phyloP scores from a whole-genome alignment of 2,329 filamentous ascomycete species.

The Aureobasidium sp. region DNA sequence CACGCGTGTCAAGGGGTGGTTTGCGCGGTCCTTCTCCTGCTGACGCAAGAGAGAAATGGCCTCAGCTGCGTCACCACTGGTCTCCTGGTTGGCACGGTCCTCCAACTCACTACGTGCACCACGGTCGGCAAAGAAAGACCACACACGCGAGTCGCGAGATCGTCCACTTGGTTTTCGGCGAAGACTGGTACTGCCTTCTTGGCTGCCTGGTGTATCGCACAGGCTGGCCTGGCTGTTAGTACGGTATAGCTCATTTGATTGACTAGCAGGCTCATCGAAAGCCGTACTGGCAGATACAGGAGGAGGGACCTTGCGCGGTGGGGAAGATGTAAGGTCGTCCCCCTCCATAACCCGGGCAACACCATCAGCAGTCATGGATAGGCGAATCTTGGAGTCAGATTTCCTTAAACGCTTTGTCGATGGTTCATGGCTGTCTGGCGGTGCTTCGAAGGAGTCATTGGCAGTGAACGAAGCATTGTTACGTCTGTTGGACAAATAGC shows the following conservation, averaged over 20 bases:
- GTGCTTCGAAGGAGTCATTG: constrained; percentile 4
- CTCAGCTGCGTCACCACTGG: constrained; percentile 69
- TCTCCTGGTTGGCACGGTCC: constrained; percentile 72
- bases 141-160: constrained; percentile 79
- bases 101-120: constrained; percentile 73
- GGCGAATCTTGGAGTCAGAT: constrained; percentile 53
- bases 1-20: constrained; percentile 3
- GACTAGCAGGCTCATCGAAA: constrained; percentile 21
- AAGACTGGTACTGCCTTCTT: constrained; percentile 18
- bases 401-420: constrained; percentile 22
- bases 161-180: constrained; percentile 48
- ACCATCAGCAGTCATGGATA: constrained; percentile 81
- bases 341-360: constrained; percentile 77
- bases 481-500: constrained; percentile 41
- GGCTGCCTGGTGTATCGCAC: constrained; percentile 25
- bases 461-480: constrained; percentile 36
- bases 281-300: constrained; percentile 39
- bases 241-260: constrained; percentile 52
- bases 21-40: constrained; percentile 12
- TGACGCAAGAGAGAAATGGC: constrained; percentile 48
- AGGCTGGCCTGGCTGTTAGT: constrained; percentile 60
- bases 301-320: constrained; percentile 37
- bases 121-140: constrained; percentile 85
- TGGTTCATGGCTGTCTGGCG: not conserved
- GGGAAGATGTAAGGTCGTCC: constrained; percentile 63